Conservation (phyloP, 1,284 basidiomycete species). For the Coriolopsis trogii region DNA sequence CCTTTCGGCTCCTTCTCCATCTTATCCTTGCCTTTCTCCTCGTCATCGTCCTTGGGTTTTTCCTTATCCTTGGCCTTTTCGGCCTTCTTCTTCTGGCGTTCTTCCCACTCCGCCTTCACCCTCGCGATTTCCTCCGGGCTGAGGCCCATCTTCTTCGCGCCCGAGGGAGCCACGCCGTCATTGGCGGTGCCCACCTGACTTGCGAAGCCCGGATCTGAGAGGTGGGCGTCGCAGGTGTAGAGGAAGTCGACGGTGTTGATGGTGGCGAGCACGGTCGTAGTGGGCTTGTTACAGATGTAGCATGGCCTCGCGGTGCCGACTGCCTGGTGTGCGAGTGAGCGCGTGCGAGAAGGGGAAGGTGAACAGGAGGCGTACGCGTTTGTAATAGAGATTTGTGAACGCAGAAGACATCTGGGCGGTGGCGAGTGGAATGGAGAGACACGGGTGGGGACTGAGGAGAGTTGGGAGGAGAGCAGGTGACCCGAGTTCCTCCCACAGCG, state of each 20-base stretch:
- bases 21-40: constrained; percentile 23
- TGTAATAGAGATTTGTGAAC: constrained; percentile 80
- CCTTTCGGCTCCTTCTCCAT: constrained; percentile 18
- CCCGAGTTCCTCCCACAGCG: constrained; percentile 10
- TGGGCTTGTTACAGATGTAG: constrained; percentile 74
- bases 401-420: constrained; percentile 61
- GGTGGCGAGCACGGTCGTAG: constrained; percentile 74
- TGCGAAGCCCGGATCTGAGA: constrained; percentile 72
- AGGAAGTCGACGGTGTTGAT: constrained; percentile 75
- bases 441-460: constrained; percentile 2
- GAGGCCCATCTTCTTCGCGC: constrained; percentile 45
- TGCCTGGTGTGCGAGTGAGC: constrained; percentile 44
- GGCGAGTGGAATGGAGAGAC: constrained; percentile 8
- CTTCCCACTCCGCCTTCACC: constrained; percentile 80
- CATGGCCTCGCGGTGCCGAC: constrained; percentile 71
- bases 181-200: constrained; percentile 47
- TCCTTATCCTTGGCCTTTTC: constrained; percentile 58
- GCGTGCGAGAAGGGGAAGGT: constrained; percentile 10
- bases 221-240: constrained; percentile 71
- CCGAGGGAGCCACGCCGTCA: constrained; percentile 35
- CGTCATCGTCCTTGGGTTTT: constrained; percentile 39
- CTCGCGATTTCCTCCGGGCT: constrained; percentile 72
- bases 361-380: constrained; percentile 79
- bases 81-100: constrained; percentile 54
- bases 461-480: constrained; percentile 16